Evolutionary conservation across 129 eudicot genomes (phyloP), one percentile per base, ranked within the genome.

Genomic region (Flaveria ramosissima): DNA sequence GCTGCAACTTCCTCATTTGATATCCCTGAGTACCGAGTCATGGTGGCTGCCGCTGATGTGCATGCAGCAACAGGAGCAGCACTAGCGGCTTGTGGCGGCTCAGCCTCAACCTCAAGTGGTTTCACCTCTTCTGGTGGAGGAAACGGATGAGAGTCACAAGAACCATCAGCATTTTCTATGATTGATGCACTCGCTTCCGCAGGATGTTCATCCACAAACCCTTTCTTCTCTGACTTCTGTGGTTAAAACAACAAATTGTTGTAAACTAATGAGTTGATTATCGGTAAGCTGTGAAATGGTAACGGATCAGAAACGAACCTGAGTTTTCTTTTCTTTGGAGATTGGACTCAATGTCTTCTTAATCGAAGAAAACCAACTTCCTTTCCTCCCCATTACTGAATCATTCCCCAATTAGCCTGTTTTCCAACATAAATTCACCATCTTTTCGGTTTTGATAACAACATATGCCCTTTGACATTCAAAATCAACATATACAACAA

Each of bases 1-100:
- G 97, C 95, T 46, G 98, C 96, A 19, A 62, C 85, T 84, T 90
- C 97, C 82, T 90, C 98, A 78, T 50, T 67, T 2, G 88, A 82
- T 77, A 85, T 86, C 8, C 89, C 93, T 12, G 82, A 14, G 60
- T 85, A 70, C 41, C n/a, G 89, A 64, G 83, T 57, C 52, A 53
- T 89, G 70, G 79, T 79, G 66, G 91, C 87, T 19, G 84, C 84
- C 8, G 78, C 86, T n/a, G 68, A 75, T 32, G 89, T 87, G 64
- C 84, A 88, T 46, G 87, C 88, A 23, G 87, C 84, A 19, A 80
- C 83, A 51, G 83, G 82, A 43, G 87, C 83, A 73, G 83, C 83
- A 27, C 89, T 76, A 70, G 90, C 83, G 48, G 77, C 78, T 67
- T 83, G 78, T 64, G 88, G 84, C 75, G 81, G 88, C 82, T 86